Conservation (phyloP, 176 grass and related monocot species). For the Carex parvula region DNA sequence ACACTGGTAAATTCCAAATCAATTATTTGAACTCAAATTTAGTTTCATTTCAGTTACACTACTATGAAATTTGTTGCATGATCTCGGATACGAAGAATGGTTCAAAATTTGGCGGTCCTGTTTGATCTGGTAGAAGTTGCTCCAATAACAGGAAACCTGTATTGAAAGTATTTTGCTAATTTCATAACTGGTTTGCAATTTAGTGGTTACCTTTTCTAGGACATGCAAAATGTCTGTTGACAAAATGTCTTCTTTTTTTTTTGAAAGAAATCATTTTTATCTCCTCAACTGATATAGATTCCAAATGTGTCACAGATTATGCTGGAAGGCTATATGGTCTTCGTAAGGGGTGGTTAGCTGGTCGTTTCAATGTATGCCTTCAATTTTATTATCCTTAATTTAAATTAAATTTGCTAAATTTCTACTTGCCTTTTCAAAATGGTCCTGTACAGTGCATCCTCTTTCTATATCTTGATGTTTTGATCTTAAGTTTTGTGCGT, state of each 20-base stretch:
- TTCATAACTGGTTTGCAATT: background rate
- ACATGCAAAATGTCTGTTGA: background rate
- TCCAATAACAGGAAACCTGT: conserved; percentile 2
- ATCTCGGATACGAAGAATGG: background rate
- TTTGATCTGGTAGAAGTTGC: background rate
- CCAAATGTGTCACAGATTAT: conserved; percentile 47
- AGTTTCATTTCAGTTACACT: background rate
- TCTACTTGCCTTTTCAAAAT: background rate
- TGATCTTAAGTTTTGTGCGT: background rate
- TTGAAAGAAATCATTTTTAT: background rate
- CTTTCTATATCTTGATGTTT: background rate
- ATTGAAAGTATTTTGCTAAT: background rate
- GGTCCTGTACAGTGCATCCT: background rate
- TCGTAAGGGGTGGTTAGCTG: conserved; percentile 44
- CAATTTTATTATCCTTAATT: background rate
- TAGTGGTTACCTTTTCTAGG: no score
- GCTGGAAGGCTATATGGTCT: conserved; percentile 48
- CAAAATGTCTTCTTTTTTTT: no score
- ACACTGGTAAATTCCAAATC: background rate
- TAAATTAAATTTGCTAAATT: background rate
- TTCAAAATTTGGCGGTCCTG: background rate
- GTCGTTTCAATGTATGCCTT: conserved; percentile 49
- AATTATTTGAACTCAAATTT: background rate
- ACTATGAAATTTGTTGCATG: background rate
- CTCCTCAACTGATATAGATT: background rate